Base-by-base conservation (phyloP, 352 stramenopile species). In the Globisporangium emineosum region DNA sequence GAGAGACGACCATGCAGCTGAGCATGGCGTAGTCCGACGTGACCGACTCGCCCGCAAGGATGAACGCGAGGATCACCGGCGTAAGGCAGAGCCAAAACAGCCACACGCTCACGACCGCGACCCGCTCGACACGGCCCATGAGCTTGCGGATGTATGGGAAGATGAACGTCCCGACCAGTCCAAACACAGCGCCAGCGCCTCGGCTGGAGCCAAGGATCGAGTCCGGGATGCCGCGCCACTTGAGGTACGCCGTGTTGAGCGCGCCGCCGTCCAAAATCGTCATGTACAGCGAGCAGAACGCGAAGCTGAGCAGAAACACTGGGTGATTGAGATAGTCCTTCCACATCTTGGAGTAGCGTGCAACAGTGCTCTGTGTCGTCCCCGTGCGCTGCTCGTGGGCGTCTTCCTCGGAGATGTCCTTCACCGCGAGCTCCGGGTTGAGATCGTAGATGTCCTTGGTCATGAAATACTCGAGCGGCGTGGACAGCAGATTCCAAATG, bases 401-500 rank as follows among this genome's bases (percentile, higher is more conserved):
- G 42, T 74, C 66, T 5, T 71, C 53, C 19, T 67, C 58, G 2
- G 61, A 25, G 9, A 68, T 29, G 10, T 77, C 54, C 63, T 81
- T 79, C 5, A 78, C 57, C 2, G 72, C 69, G 15, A 92, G 64
- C 33, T 76, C 67, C 0, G 81, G 76, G 5, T 73, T 71, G 21
- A 92, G 69, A 19, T 74, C 67, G 65, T 93, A 93, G 21, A 90
- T 79, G 32, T 91, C 80, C 27, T 72, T 76, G 4, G 76, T 87
- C 78, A 94, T 88, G 43, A 67, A 77, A 65, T 90, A 90, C 60
- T 95, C 87, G 4, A 95, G 67, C 6, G 87, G 83, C 9, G 66
- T 90, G 6, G 87, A 91, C 17, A 94, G 72, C 7, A 92, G 45
- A 55, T 95, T 95, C 87, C 87, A 95, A 5, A 91, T 71, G 0